These are phyloP conservation scores for Haematococcus sp. DNA, from an alignment of 139 green algal species.

Conservation along the genomic window DNA sequence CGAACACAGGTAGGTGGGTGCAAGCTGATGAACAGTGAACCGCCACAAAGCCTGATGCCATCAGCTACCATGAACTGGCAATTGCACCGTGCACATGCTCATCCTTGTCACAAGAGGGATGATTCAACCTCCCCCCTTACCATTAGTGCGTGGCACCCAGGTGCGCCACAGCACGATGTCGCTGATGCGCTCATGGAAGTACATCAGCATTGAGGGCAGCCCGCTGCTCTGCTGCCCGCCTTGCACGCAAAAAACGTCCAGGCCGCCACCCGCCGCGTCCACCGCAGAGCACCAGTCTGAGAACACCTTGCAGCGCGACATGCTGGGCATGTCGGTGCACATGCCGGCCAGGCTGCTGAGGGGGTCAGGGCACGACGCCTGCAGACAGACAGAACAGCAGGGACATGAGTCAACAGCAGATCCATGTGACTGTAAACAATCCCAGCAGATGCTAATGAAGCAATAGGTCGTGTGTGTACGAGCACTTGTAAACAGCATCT, in stretches of 20 bases:
- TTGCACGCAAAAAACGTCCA: conserved; percentile 15
- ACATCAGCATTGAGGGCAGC: conserved; percentile 54
- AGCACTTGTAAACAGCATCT: no score
- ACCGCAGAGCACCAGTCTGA: conserved; percentile 23
- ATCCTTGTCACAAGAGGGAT: no score
- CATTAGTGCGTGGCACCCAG: conserved; percentile 36
- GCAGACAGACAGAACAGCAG: no score
- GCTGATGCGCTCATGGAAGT: conserved; percentile 38
- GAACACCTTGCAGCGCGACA: conserved; percentile 24
- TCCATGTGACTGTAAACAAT: background rate
- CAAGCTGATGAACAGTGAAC: no score
- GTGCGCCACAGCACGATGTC: conserved; percentile 39
- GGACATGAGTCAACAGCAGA: no score
- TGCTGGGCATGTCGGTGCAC: conserved; percentile 43
- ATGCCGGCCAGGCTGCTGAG: conserved; percentile 29
- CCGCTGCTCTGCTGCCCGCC: background rate
- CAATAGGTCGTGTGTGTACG: no score
- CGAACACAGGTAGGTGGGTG: no score
- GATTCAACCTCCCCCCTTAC: no score
- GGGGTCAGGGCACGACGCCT: conserved; percentile 33
- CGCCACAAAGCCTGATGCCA: no score
- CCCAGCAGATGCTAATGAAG: no score
- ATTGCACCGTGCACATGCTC: no score
- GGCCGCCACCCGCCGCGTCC: conserved; percentile 4
- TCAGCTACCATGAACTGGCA: no score